phyloP scores from a whole-genome alignment of 2,329 filamentous ascomycete species.

The Cercospora sp. region DNA sequence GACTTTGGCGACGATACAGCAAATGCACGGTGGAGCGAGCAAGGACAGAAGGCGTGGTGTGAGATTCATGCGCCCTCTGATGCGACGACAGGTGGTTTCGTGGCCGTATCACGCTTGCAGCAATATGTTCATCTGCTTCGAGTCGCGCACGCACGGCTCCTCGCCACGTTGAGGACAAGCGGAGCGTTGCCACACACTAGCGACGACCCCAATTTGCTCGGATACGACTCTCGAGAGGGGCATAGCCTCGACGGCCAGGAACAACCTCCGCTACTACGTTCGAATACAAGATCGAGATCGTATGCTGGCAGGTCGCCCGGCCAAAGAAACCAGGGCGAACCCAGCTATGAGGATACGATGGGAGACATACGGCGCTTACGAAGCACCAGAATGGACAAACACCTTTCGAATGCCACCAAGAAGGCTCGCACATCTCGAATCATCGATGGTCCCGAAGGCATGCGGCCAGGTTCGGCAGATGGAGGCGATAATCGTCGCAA shows the following conservation, averaged over 20 bases:
- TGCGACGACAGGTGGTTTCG: conserved; percentile 63
- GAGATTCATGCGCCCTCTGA: conserved; percentile 48
- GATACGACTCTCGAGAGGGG: conserved; percentile 67
- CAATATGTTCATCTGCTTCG: conserved; percentile 93
- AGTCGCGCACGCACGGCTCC: conserved; percentile 83
- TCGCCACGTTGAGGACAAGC: conserved; percentile 81
- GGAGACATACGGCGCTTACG: conserved; percentile 90
- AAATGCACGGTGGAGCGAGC: conserved; percentile 70
- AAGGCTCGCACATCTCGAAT: conserved; percentile 88
- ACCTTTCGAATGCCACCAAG: conserved; percentile 87
- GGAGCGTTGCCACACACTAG: conserved; percentile 72
- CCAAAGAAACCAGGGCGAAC: conserved; percentile 57
- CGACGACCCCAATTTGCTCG: conserved; percentile 69
- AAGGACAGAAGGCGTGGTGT: conserved; percentile 71
- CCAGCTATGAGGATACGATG: conserved; percentile 90
- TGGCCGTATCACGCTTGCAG: conserved; percentile 78
- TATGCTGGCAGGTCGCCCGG: conserved; percentile 61
- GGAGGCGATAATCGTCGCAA: conserved; percentile 42
- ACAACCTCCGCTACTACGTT: conserved; percentile 57
- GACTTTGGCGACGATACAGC: conserved; percentile 68
- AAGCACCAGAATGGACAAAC: conserved; percentile 91
- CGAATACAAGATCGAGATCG: conserved; percentile 72
- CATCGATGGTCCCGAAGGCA: conserved; percentile 80
- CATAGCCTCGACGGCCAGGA: conserved; percentile 52
- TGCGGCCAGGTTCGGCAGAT: conserved; percentile 71